A percentile compares a stretch with the other conserved stretches of the same genome.
phyloP scores from a whole-genome alignment of 2,329 filamentous ascomycete species.

The Cladophialophora exuberans region DNA sequence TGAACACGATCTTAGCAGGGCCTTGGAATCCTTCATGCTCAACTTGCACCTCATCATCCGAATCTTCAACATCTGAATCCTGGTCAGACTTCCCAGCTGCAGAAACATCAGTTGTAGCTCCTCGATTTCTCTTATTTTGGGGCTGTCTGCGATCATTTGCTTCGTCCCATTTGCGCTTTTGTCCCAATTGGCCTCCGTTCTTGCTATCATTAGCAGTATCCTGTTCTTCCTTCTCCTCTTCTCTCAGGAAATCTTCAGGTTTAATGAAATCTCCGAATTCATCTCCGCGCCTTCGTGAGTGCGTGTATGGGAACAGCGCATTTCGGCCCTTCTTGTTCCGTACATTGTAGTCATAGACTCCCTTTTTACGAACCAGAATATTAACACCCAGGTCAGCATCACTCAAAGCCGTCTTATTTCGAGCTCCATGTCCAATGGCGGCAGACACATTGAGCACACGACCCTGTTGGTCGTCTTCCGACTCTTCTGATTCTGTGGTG shows the following conservation, averaged over 20 bases:
- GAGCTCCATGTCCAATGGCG: conserved; percentile 78
- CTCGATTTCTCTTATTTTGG: conserved; percentile 37
- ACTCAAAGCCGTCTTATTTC: conserved; percentile 82
- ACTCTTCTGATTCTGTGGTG: conserved; percentile 85
- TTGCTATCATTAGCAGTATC: conserved; percentile 60
- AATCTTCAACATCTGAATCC: conserved; percentile 60
- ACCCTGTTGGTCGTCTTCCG: conserved; percentile 86
- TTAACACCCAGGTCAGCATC: conserved; percentile 93
- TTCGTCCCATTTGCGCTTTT: conserved; percentile 94
- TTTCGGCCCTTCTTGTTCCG: conserved; percentile 89
- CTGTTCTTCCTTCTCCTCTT: conserved; percentile 82
- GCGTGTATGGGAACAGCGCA: conserved; percentile 85
- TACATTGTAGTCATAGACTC: conserved; percentile 91
- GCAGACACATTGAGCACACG: conserved; percentile 88
- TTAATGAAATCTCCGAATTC: conserved; percentile 94
- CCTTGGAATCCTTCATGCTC: conserved; percentile 54
- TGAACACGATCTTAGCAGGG: conserved; percentile 75
- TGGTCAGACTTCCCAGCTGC: conserved; percentile 45
- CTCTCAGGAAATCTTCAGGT: conserved; percentile 89
- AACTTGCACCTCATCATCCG: conserved; percentile 57
- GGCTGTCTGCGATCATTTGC: conserved; percentile 47
- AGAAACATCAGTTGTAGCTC: conserved; percentile 21
- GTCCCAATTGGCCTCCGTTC: conserved; percentile 70
- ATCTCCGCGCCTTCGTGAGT: conserved; percentile 77
- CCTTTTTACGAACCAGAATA: conserved; percentile 83